Conservation (phyloP, 495 filamentous ascomycete genomes). For the Penicillium pancosmium region DNA sequence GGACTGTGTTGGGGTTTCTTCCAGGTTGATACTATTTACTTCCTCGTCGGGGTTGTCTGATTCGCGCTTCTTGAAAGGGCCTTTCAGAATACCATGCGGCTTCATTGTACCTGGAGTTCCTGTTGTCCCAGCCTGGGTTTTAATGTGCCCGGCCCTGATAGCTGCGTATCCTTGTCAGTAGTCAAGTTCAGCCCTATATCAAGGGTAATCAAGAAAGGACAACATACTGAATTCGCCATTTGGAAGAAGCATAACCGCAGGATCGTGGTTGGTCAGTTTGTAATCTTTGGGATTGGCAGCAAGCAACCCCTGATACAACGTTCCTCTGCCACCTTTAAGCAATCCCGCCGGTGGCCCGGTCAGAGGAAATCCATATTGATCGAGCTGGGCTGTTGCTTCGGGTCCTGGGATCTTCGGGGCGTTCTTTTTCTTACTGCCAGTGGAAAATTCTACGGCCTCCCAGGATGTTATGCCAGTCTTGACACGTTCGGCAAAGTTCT, state of each 20-base stretch:
- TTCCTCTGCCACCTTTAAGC: slow-evolving; percentile 47
- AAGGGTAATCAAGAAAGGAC: background rate
- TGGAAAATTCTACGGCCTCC: slow-evolving; percentile 57
- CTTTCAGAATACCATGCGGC: background rate
- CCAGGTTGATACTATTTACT: slow-evolving; percentile 10
- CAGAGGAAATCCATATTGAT: slow-evolving; percentile 57
- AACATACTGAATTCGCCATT: slow-evolving; percentile 40
- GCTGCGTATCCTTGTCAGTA: background rate
- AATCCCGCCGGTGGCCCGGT: slow-evolving; percentile 32
- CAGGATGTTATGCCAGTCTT: slow-evolving; percentile 56
- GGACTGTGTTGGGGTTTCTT: background rate
- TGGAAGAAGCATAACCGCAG: slow-evolving; percentile 23
- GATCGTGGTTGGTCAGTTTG: slow-evolving; percentile 37
- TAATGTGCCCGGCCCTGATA: background rate
- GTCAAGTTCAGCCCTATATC: background rate
- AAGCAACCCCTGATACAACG: slow-evolving; percentile 47
- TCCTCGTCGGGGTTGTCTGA: background rate
- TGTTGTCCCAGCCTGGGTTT: background rate
- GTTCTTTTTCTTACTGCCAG: slow-evolving; percentile 38
- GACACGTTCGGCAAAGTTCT: slow-evolving; percentile 60
- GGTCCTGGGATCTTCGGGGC: slow-evolving; percentile 35
- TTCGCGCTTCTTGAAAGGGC: too few species aligned
- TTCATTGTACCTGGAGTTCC: background rate
- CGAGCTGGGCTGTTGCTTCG: slow-evolving; percentile 43
- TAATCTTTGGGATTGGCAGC: slow-evolving; percentile 36